Evolutionary conservation across 2,329 filamentous ascomycete genomes (phyloP).

Genomic region (Trichoderma simmonsii): DNA sequence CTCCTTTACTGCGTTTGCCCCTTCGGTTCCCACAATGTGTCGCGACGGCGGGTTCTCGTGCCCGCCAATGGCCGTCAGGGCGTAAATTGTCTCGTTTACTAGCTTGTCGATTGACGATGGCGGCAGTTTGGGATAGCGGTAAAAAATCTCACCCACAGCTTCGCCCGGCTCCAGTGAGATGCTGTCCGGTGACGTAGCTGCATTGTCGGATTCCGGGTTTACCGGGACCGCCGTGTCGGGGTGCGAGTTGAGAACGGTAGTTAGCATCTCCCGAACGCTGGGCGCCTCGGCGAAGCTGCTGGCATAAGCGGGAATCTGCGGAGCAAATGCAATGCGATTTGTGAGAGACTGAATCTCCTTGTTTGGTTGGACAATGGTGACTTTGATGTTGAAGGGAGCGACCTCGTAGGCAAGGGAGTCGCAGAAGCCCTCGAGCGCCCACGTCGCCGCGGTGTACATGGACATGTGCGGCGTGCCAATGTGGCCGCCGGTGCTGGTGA

Average conservation of each 20-base stretch:
- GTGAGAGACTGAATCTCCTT: conserved; percentile 87
- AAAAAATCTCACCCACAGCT: conserved; percentile 48
- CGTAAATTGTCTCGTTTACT: conserved; percentile 85
- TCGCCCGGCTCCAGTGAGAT: conserved; percentile 33
- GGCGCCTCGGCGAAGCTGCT: conserved; percentile 58
- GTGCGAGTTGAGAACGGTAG: conserved; percentile 72
- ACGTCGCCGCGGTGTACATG: conserved; percentile 88
- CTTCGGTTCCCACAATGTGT: conserved; percentile 91
- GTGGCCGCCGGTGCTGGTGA: conserved; percentile 88
- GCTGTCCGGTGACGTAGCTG: conserved; percentile 32
- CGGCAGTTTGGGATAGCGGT: conserved; percentile 72
- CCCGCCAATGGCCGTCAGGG: conserved; percentile 85
- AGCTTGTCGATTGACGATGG: conserved; percentile 66
- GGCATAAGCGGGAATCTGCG: conserved; percentile 60
- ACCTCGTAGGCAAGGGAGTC: conserved; percentile 95
- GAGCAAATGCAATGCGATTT: conserved; percentile 81
- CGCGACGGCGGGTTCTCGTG: conserved; percentile 93
- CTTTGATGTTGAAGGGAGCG: conserved; percentile 92
- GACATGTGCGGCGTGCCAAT: conserved; percentile 88
- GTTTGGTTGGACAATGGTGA: conserved; percentile 93
- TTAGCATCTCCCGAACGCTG: conserved; percentile 77
- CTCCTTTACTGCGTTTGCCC: conserved; percentile 83
- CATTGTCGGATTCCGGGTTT: conserved; percentile 28
- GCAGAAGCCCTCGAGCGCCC: conserved; percentile 94
- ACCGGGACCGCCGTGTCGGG: conserved; percentile 56